These are phyloP conservation scores for Tuber aestivum DNA, from an alignment of 495 filamentous ascomycete genomes.

Conservation along the genomic window DNA sequence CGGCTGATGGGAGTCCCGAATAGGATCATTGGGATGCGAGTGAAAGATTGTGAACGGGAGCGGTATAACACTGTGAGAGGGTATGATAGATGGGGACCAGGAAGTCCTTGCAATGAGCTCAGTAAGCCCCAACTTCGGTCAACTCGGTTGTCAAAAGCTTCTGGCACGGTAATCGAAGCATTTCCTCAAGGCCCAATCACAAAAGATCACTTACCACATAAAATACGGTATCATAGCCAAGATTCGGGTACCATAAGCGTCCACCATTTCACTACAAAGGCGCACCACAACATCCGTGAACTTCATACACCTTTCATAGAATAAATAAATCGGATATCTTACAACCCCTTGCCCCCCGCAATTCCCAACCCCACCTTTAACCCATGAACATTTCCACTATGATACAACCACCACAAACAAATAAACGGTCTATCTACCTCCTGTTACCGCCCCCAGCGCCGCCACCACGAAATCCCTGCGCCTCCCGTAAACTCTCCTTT, in stretches of 20 bases:
- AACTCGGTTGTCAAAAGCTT: neutral
- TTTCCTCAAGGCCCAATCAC: neutral
- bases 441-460: slow-evolving; percentile 10
- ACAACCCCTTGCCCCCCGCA: neutral
- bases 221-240: neutral
- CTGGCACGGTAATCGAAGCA: neutral
- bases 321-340: neutral
- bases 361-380: neutral
- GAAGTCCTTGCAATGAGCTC: neutral
- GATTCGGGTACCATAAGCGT: neutral
- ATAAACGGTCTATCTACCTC: neutral
- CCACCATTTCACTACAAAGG: neutral
- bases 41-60: neutral
- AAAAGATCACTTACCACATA: neutral
- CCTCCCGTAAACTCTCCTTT: slow-evolving; percentile 70
- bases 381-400: neutral
- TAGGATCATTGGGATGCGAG: neutral
- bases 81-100: neutral
- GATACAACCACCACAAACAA: neutral
- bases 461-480: slow-evolving; percentile 50
- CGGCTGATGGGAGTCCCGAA: neutral
- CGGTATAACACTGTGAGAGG: neutral
- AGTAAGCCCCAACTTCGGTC: neutral
- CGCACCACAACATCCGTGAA: neutral
- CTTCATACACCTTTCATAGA: neutral